Percentiles rank a stretch among this genome's conserved stretches.
Conservation (phyloP, 2,329 filamentous ascomycete species). For the Dothistroma septosporum region DNA sequence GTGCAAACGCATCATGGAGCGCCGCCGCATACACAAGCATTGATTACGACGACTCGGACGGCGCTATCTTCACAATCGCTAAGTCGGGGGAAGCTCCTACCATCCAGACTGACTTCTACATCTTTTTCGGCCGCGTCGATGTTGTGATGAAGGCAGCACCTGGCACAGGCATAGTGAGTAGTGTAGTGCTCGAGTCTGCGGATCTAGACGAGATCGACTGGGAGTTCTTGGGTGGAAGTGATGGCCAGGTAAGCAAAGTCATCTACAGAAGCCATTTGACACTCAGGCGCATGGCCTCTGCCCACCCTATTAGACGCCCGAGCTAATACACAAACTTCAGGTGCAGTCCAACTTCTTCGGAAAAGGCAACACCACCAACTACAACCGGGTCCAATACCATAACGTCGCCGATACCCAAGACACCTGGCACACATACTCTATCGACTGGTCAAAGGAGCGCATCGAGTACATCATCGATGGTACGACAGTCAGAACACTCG, state of each 20-base stretch:
- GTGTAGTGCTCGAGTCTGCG: conserved; percentile 77
- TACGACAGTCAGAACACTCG: conserved; percentile 63
- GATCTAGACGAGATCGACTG: conserved; percentile 84
- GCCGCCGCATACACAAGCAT: conserved; percentile 62
- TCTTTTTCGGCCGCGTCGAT: conserved; percentile 79
- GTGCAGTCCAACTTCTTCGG: conserved; percentile 70
- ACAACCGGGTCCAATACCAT: conserved; percentile 64
- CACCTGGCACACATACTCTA: conserved; percentile 66
- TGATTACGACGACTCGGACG: conserved; percentile 53
- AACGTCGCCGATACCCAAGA: conserved; percentile 54
- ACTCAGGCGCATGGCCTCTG: too few relatives aligned
- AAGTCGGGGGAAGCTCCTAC: conserved; percentile 70
- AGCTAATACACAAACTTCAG: too few relatives aligned
- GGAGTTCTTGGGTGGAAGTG: conserved; percentile 69
- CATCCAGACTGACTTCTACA: conserved; percentile 60
- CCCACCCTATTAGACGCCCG: too few relatives aligned
- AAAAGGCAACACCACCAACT: conserved; percentile 64
- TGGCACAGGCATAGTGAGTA: conserved; percentile 71
- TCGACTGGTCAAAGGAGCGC: conserved; percentile 64
- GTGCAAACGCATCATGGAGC: conserved; percentile 57
- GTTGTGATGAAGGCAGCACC: conserved; percentile 69
- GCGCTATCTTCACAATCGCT: conserved; percentile 67
- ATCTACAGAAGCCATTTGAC: too few relatives aligned
- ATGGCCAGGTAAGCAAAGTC: conserved; percentile 36
- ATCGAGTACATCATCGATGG: conserved; percentile 70